Evolutionary conservation across 2,329 filamentous ascomycete genomes (phyloP), one percentile per base, ranked within the genome.

Genomic region (Aspergillus niger): DNA sequence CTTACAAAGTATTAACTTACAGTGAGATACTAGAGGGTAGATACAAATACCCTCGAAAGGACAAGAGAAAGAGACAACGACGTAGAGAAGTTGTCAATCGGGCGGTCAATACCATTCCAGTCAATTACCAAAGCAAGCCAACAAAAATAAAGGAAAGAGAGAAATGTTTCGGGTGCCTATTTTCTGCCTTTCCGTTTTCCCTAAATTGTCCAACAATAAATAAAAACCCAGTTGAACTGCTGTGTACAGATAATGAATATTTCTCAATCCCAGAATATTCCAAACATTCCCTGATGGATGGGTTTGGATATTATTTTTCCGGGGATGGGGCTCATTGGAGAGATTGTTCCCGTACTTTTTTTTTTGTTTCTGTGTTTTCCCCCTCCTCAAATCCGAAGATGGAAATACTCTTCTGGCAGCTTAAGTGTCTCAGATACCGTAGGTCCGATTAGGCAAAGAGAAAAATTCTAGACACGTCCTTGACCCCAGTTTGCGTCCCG

Each of bases 401-500:
- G 20, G 20, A 36, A 36, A 44, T 24, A 43, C 39, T 43, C 11
- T 36, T 36, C 11, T 43, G 39, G 39, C 39, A 43, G 39, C 10
- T 36, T 11, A 20, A 8, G 56, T 61, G 63, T 66, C 63, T 63
- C 60, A 57, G 58, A 57, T 59, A 44, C 36, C 48, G 36, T 48
- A 28, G 43, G 41, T 59, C 53, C 24, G 49, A 57, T 39, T 24
- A 44, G 57, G 49, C 58, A 60, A 61, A 43, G 55, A 63, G 54
- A 61, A 48, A 51, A 57, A 61, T 62, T 63, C 60, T 63, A 56
- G 63, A 62, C 64, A 58, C 58, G 55, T 65, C 57, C 50, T 59
- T 36, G 50, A 55, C 47, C 62, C 59, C 44, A 30, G 28, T 58
- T 52, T 44, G n/a, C 43, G 36, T 24, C 22, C 43, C n/a, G 47